Conservation (phyloP, 2,329 filamentous ascomycete species). For the Penicillium sp. region DNA sequence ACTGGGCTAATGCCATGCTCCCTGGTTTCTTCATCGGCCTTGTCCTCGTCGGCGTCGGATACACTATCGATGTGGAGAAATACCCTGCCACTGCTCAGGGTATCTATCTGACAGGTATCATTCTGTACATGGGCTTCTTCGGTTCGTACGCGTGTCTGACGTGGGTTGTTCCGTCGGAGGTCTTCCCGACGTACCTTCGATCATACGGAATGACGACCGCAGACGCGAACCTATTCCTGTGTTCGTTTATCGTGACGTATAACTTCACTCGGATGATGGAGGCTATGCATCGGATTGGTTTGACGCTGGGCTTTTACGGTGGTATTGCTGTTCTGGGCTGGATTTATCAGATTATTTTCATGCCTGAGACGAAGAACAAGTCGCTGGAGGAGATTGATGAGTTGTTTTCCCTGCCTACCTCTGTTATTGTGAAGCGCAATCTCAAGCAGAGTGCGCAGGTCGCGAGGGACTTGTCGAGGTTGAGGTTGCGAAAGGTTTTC, state of each 20-base stretch:
- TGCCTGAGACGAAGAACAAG: constrained; percentile 73
- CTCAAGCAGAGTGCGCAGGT: constrained; percentile 47
- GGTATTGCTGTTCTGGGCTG: constrained; percentile 71
- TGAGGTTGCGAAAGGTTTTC: constrained; percentile 53
- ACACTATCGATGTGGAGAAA: constrained; percentile 55
- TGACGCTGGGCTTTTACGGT: constrained; percentile 72
- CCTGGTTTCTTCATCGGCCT: constrained; percentile 72
- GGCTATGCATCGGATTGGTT: constrained; percentile 66
- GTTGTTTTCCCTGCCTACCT: constrained; percentile 65
- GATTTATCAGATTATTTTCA: constrained; percentile 73
- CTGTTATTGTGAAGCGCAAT: constrained; percentile 64
- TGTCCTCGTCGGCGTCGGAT: constrained; percentile 65
- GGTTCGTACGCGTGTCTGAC: constrained; percentile 66
- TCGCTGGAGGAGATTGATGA: constrained; percentile 72
- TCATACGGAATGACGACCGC: constrained; percentile 74
- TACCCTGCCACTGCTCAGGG: constrained; percentile 56
- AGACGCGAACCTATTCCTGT: constrained; percentile 68
- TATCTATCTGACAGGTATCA: constrained; percentile 63
- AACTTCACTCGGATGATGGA: constrained; percentile 72
- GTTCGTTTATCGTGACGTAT: constrained; percentile 73
- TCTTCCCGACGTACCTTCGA: constrained; percentile 72
- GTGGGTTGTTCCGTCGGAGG: constrained; percentile 68
- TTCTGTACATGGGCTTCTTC: constrained; percentile 69
- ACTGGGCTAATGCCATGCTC: constrained; percentile 73
- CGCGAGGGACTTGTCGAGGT: constrained; percentile 46